Percentiles rank a stretch among this genome's conserved stretches.
Conservation (phyloP, 2,329 filamentous ascomycete species). For the Chrysoporthe cubensis region DNA sequence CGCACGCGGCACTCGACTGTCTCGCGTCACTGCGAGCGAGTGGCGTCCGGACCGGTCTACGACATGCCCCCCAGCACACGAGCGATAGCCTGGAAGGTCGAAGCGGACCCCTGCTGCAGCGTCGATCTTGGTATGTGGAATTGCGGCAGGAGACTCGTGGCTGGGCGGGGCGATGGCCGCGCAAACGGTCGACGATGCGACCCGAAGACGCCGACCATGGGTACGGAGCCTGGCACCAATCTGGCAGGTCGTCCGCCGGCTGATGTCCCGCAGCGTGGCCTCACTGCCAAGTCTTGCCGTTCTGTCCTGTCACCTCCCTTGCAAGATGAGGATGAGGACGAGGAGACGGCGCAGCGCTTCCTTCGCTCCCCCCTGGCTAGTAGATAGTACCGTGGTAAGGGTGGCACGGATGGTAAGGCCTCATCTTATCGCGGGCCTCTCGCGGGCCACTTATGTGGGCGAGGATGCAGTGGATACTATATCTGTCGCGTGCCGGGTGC, state of each 20-base stretch:
- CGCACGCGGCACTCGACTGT: background rate
- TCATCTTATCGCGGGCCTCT: background rate
- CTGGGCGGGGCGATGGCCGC: background rate
- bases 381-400: background rate
- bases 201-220: background rate
- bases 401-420: background rate
- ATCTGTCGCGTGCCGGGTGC: background rate
- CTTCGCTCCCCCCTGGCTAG: background rate
- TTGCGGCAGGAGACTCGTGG: constrained; percentile 4
- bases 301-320: background rate
- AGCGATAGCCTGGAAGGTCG: background rate
- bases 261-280: background rate
- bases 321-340: background rate
- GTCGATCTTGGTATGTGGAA: constrained; percentile 5
- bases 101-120: constrained; percentile 1
- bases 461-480: background rate
- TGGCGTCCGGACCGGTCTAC: background rate
- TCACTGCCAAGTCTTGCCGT: background rate
- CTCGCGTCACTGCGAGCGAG: background rate
- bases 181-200: background rate
- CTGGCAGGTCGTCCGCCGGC: constrained; percentile 5
- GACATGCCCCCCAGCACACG: background rate
- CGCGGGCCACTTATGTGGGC: background rate
- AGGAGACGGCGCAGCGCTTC: too few relatives aligned
- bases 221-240: constrained; percentile 5